Evolutionary conservation across 2,329 filamentous ascomycete genomes (phyloP).

Genomic region (Grosmannia huntii): DNA sequence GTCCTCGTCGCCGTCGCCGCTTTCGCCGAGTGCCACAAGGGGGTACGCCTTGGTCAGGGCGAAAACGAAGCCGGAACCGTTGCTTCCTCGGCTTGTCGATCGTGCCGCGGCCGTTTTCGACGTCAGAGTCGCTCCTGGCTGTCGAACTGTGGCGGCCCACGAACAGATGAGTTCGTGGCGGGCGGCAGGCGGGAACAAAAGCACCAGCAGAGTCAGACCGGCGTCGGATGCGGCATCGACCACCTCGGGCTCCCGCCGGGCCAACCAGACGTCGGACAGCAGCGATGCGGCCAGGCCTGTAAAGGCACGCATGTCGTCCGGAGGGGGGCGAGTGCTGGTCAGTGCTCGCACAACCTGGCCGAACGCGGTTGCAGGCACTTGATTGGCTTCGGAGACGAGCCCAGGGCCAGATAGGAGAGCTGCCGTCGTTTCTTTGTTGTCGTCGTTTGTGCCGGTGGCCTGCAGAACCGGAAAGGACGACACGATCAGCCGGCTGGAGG

Average conservation of each 20-base stretch:
- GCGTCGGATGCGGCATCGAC: constrained; percentile 37
- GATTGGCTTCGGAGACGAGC: constrained; percentile 7
- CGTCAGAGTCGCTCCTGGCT: constrained; percentile 12
- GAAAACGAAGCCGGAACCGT: constrained; percentile 38
- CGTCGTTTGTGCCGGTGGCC: constrained; percentile 15
- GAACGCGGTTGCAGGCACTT: background rate
- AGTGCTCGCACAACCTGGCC: background rate
- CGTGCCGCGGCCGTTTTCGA: background rate
- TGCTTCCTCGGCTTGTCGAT: constrained; percentile 12
- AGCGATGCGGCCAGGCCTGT: background rate
- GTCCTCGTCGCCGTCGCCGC: constrained; percentile 11
- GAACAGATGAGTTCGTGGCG: constrained; percentile 18
- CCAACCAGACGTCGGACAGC: constrained; percentile 26
- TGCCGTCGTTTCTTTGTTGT: background rate
- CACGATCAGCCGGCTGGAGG: constrained; percentile 43
- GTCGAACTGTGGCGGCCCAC: constrained; percentile 33
- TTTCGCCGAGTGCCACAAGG: constrained; percentile 18
- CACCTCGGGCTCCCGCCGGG: constrained; percentile 36
- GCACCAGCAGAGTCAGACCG: constrained; percentile 33
- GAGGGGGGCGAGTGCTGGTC: background rate
- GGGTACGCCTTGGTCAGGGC: constrained; percentile 38
- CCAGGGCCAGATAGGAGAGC: constrained; percentile 17
- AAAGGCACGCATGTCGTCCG: background rate
- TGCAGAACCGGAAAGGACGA: constrained; percentile 37
- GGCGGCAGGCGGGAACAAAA: constrained; percentile 18